phyloP scores from a whole-genome alignment of 495 filamentous ascomycete genomes.

The Hypoxylon intermedium region DNA sequence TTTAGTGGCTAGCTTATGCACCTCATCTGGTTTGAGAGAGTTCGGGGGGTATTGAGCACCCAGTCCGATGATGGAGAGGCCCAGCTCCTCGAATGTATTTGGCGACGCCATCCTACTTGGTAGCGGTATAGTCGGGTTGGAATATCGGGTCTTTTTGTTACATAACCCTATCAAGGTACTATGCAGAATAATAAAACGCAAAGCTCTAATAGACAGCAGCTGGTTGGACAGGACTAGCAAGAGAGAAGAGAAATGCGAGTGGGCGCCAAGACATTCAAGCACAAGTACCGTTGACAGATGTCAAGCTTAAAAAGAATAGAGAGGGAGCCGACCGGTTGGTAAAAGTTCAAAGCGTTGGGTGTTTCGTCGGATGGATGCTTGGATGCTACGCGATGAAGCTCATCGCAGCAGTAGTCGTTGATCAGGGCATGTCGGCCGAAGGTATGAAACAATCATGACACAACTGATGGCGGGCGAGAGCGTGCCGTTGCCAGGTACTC shows the following conservation, averaged over 20 bases:
- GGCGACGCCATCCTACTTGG: conserved; percentile 27
- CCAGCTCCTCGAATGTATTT: conserved; percentile 47
- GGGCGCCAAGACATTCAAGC: conserved; percentile 24
- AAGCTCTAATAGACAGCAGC: not conserved
- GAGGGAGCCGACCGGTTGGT: conserved; percentile 17
- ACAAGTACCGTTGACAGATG: not conserved
- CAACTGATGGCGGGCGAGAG: conserved; percentile 5
- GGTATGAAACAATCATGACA: conserved; percentile 34
- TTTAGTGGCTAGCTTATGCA: conserved; percentile 52
- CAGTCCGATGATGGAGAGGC: conserved; percentile 59
- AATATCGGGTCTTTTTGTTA: not conserved
- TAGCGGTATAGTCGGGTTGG: no score
- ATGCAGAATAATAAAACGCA: not conserved
- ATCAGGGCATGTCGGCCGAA: conserved; percentile 27
- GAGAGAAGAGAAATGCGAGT: not conserved
- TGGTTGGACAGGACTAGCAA: not conserved
- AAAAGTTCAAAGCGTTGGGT: conserved; percentile 20
- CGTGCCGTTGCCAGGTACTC: conserved; percentile 3
- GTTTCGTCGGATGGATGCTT: conserved; percentile 15
- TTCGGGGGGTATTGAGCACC: conserved; percentile 60
- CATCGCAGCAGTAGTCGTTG: conserved; percentile 9
- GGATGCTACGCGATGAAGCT: conserved; percentile 2
- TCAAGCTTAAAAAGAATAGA: not conserved
- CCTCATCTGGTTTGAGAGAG: conserved; percentile 46
- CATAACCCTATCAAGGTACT: not conserved